Conservation (phyloP, 2,329 filamentous ascomycete genomes). For the Gyromitra esculenta region DNA sequence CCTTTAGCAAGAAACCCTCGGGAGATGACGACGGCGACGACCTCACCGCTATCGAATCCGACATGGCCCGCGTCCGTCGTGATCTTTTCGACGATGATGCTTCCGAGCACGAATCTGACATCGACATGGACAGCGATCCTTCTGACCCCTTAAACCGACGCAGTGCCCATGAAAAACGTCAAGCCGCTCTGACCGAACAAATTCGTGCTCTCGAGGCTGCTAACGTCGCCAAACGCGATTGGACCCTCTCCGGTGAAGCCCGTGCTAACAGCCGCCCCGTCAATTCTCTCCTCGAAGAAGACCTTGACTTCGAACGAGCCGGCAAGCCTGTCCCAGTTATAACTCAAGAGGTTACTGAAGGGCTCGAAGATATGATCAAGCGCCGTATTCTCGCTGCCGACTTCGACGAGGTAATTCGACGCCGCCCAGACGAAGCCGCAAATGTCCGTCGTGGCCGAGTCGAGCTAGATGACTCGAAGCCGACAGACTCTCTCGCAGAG, state of each 20-base stretch:
- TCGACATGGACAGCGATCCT: constrained; percentile 72
- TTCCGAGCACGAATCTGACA: constrained; percentile 70
- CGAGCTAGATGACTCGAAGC: constrained; percentile 86
- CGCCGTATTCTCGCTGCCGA: constrained; percentile 86
- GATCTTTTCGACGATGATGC: constrained; percentile 79
- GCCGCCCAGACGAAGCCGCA: constrained; percentile 75
- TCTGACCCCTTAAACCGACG: constrained; percentile 76
- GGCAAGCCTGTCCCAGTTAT: constrained; percentile 96
- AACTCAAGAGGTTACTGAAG: constrained; percentile 87
- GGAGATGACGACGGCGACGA: constrained; percentile 68
- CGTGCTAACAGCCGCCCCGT: constrained; percentile 80
- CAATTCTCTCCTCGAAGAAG: constrained; percentile 93
- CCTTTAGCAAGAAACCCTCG: constrained; percentile 62
- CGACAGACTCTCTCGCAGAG: constrained; percentile 86
- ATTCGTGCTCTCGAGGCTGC: constrained; percentile 90
- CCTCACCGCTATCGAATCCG: constrained; percentile 70
- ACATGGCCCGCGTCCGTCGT: constrained; percentile 85
- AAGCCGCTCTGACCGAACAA: constrained; percentile 85
- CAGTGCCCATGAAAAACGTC: constrained; percentile 85
- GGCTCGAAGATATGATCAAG: constrained; percentile 94
- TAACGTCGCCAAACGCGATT: constrained; percentile 88
- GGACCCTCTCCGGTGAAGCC: constrained; percentile 90
- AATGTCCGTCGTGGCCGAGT: constrained; percentile 75
- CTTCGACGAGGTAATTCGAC: constrained; percentile 88
- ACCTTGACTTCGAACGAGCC: constrained; percentile 92